Base-by-base conservation (phyloP, 2,329 filamentous ascomycete genomes). In the Cordyceps militaris region DNA sequence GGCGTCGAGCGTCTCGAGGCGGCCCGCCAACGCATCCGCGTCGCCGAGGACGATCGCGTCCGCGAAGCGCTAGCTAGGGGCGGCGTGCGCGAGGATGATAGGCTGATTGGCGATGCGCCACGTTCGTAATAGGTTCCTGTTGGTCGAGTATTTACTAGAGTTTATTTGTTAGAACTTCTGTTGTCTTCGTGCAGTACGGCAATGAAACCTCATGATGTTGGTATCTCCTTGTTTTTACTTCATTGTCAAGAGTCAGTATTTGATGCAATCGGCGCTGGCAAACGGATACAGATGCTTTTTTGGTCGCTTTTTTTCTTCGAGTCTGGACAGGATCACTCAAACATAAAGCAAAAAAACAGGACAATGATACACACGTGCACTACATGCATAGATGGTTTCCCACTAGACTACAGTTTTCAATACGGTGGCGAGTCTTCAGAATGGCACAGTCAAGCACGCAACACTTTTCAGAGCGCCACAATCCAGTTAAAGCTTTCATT, bases 1-100 rank as follows among this genome's bases (percentile, higher is more conserved):
- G 87, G 87, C 0, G 83, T 92, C 1, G 86, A 91, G 69, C 77
- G 89, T 61, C 72, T 94, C 60, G 85, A 89, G 67, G 71, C 74
- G 23, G 84, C 85, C 48, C 77, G 88, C 59, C 77, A 80, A 43
- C 79, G 82, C 60, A 80, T 83, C 19, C 74, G 81, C 56, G 78
- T 75, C 30, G 71, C 82, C 16, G 84, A 88, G 73, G 77, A 83
- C 43, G 81, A 86, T 34, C 73, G 79, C 53, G 73, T 85, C 26
- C 72, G 75, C 57, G 75, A 80, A 64, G 79, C 78, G 3, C 64
- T 85, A 56, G 74, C 75, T 14, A 75, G 75, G 60, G 76, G 75
- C 3, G 72, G 73, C 56, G 43, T 69, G 24, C 74, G 71, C 44
- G 69, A 72, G 32, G 74, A 76, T 36, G 72, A 73, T 28, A 65